Evolutionary conservation across 2,329 filamentous ascomycete genomes (phyloP), one percentile per base, ranked within the genome.

Genomic region (Talaromyces sp.): DNA sequence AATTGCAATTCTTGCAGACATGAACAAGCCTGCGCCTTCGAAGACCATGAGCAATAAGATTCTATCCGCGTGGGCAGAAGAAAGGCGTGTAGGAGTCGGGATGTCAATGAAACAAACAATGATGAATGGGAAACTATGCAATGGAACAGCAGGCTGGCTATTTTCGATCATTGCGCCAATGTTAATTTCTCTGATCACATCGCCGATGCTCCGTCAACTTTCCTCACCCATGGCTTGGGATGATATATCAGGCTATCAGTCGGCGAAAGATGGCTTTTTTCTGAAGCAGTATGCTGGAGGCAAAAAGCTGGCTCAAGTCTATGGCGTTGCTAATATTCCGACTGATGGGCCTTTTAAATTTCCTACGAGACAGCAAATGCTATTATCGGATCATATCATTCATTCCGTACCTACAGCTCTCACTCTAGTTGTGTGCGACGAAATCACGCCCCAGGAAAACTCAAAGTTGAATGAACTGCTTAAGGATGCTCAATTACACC

Each of bases 111-210:
- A 32, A 7, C 32, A 52, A 48, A 58, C 56, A 7, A 26, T 52
- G 21, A 29, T 54, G 21, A 58, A 53, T 53, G 48, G 56, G 7
- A 26, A 58, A 24, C 21, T 58, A 38, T 58, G 56, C 56, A 53
- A 58, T 51, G 27, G 29, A 1, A 10, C 38, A 17, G 31, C 26
- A 29, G 52, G 52, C 21, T 54, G 52, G 52, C 3, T 35, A 3
- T 19, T 19, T 11, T 54, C 17, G 27, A 19, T 8, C 12, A 19
- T 35, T 32, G 19, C 31, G 11, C 52, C 14, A 35, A 32, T 29
- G 26, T 1, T 54, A 9, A 12, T 54, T 26, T 35, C 11, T 19
- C 31, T 29, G 52, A 1, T 19, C 12, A 31, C 52, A 12, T 32
- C 31, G 26, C 11, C 11, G 3, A 19, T 4, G 19, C 24, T 48